These are phyloP conservation scores for Aspergillus heteromorphus DNA, from an alignment of 495 filamentous ascomycete genomes.

Conservation along the genomic window DNA sequence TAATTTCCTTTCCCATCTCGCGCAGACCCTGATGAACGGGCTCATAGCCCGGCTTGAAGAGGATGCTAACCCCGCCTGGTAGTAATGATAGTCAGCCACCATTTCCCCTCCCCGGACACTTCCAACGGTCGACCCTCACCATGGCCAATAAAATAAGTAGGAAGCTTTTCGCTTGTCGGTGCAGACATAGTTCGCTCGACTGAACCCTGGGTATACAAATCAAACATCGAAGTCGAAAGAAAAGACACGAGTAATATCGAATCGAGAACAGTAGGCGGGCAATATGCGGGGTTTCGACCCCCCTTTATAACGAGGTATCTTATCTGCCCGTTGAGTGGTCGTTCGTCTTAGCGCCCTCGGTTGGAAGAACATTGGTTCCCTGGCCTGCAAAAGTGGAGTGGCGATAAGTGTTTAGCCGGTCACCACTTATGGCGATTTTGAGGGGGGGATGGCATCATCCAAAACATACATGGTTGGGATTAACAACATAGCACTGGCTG, in stretches of 20 bases:
- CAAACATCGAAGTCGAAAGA: background rate
- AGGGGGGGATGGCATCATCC: background rate
- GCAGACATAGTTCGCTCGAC: background rate
- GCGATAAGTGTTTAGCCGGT: background rate
- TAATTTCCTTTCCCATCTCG: background rate
- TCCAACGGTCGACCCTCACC: background rate
- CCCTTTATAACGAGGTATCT: background rate
- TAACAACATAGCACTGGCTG: too few relatives aligned
- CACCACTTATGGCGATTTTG: background rate
- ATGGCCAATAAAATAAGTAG: background rate
- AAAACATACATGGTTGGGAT: too few relatives aligned
- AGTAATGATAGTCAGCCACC: background rate
- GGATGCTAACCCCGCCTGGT: background rate
- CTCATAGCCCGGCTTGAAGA: conserved; percentile 1
- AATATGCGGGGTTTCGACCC: background rate
- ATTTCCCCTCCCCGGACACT: background rate
- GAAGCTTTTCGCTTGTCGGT: background rate
- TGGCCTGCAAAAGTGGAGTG: background rate
- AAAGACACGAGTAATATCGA: background rate
- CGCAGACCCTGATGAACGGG: background rate
- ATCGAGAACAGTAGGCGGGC: background rate
- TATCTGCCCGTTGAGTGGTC: background rate
- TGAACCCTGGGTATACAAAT: background rate
- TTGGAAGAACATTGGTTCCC: background rate
- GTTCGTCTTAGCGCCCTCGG: background rate